Evolutionary conservation across 306 rosid genomes (phyloP), one percentile per base, ranked within the genome.

Genomic region (Castanea crenata): DNA sequence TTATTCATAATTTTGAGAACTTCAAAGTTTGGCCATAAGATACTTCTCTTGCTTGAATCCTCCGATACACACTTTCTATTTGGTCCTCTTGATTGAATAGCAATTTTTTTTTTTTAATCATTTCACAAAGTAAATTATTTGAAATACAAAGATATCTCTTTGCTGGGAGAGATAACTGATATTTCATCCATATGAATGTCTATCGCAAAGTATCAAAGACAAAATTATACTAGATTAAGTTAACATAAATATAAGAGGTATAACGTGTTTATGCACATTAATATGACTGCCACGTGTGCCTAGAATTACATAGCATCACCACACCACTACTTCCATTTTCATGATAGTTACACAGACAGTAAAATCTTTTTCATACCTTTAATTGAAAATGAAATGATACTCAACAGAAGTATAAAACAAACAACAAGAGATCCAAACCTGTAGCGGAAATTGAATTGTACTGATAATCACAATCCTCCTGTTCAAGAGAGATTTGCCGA

Each of bases 391-490:
- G n/a, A 54, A 56, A 59, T 6, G 10, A 59, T 16, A 67, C 29
- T 21, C 63, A 68, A 61, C 41, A 13, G 75, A 3, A 31, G 63
- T 41, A 49, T 57, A 59, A 79, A 29, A 29, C 61, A 46, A 44
- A 29, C 9, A 44, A 25, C 59, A 62, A 51, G 78, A 29, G 74
- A 76, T 78, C 75, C 79, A 76, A 89, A 95, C 99, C 98, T 90
- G 94, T 89, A 64, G 90, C 81, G 38, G 96, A 90, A 84, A 95
- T 83, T 81, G 98, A 91, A 85, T 85, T 92, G 74, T 84, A 77
- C 27, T 95, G 92, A 75, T 87, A 84, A 86, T 95, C 90, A 83
- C 99, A 95, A 64, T 95, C 99, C 81, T 95, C 98, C 82, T 90
- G 91, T 55, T 85, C 76, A 38, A 95, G 99, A 77, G 92, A 84